Evolutionary conservation across 768 basidiomycete species (phyloP).

Genomic region (Daedalea quercina): DNA sequence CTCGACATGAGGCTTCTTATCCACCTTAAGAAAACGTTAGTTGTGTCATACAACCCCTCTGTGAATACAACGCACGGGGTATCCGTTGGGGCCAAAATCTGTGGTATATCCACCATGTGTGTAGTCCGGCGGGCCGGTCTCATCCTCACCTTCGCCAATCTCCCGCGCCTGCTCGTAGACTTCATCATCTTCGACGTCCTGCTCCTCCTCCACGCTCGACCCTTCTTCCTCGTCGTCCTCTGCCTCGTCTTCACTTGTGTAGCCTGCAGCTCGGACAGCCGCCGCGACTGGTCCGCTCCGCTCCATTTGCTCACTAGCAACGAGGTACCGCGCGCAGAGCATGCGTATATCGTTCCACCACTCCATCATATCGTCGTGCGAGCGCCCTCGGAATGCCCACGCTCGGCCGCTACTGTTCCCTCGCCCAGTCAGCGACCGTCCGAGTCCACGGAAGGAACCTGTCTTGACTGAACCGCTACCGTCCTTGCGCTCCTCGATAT

Average conservation of each 20-base stretch:
- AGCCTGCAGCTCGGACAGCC: slow-evolving; percentile 86
- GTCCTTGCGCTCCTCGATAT: slow-evolving; percentile 88
- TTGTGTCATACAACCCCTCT: slow-evolving; percentile 17
- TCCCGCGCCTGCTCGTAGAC: slow-evolving; percentile 43
- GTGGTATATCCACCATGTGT: slow-evolving; percentile 36
- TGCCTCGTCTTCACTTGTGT: slow-evolving; percentile 70
- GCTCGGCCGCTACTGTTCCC: slow-evolving; percentile 45
- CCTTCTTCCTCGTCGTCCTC: slow-evolving; percentile 59
- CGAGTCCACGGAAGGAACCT: slow-evolving; percentile 38
- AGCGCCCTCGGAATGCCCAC: slow-evolving; percentile 86
- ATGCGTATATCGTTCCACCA: slow-evolving; percentile 99
- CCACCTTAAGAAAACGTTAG: slow-evolving; percentile 21
- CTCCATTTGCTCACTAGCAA: slow-evolving; percentile 91
- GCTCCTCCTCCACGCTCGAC: slow-evolving; percentile 46
- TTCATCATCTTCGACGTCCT: slow-evolving; percentile 38
- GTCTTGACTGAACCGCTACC: slow-evolving; percentile 62
- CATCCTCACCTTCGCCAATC: slow-evolving; percentile 30
- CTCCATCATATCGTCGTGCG: slow-evolving; percentile 98
- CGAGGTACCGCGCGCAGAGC: slow-evolving; percentile 89
- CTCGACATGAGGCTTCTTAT: slow-evolving; percentile 26
- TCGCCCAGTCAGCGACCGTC: slow-evolving; percentile 24
- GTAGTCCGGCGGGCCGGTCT: slow-evolving; percentile 58
- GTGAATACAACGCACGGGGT: slow-evolving; percentile 18
- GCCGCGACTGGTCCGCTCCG: slow-evolving; percentile 88
- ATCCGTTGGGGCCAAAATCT: slow-evolving; percentile 29